Conservation (phyloP, 2,329 filamentous ascomycete genomes). For the Zymoseptoria tritici region DNA sequence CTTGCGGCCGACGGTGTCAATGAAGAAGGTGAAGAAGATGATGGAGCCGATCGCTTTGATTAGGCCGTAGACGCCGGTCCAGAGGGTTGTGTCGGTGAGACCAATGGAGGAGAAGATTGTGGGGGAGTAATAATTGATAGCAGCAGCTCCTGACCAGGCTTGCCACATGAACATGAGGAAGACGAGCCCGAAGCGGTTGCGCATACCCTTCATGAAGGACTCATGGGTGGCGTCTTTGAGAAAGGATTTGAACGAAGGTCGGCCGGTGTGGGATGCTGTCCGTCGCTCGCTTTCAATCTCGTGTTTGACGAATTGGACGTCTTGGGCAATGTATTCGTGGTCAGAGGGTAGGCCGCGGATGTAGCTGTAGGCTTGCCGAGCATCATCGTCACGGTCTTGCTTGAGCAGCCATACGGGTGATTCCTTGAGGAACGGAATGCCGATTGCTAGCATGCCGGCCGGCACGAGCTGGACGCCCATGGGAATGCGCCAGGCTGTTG, state of each 20-base stretch:
- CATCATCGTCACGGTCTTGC: slow-evolving; percentile 16
- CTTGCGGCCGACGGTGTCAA: slow-evolving; percentile 32
- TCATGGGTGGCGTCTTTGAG: slow-evolving; percentile 29
- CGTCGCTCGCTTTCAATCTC: slow-evolving; percentile 29
- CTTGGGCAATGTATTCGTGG: slow-evolving; percentile 23
- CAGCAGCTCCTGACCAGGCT: slow-evolving; percentile 27
- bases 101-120: slow-evolving; percentile 33
- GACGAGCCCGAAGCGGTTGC: slow-evolving; percentile 35
- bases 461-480: slow-evolving; percentile 30
- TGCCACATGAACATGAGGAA: slow-evolving; percentile 37
- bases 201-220: slow-evolving; percentile 30
- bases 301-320: slow-evolving; percentile 27
- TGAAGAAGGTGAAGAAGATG: slow-evolving; percentile 33
- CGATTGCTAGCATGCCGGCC: slow-evolving; percentile 25
- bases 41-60: slow-evolving; percentile 32
- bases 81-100: slow-evolving; percentile 29
- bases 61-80: slow-evolving; percentile 33
- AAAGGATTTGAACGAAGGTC: slow-evolving; percentile 24
- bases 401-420: slow-evolving; percentile 28
- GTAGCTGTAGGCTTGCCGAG: slow-evolving; percentile 15
- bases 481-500: slow-evolving; percentile 23
- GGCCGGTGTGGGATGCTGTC: slow-evolving; percentile 19
- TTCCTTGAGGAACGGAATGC: slow-evolving; percentile 27
- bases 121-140: slow-evolving; percentile 33
- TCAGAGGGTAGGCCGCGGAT: slow-evolving; percentile 15